Evolutionary conservation across 805 yeast genomes (phyloP), one percentile per base, ranked within the genome.

Genomic region (Hanseniaspora vineae): DNA sequence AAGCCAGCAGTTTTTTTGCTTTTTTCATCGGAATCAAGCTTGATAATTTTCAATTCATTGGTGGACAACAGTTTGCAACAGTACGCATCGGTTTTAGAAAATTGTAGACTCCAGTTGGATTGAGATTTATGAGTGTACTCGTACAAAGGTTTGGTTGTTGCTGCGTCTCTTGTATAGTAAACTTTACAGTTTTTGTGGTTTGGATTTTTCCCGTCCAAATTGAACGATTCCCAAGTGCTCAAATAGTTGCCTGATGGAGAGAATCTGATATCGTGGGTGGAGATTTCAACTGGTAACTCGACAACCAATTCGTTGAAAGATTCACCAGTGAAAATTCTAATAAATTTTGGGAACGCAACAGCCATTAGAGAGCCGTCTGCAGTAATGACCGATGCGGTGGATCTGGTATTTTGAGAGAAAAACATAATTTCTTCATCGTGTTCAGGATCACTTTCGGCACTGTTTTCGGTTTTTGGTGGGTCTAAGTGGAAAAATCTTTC

Each of bases 191-290:
- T 92, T 52, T 86, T 78, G 51, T 71, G 75, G 8, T 45, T 45
- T 74, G 79, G 84, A 58, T 81, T 77, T 44, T 94, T 89, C 46
- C 78, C 70, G 55, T 76, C 79, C 56, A 77, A 70, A 56, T 81
- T 67, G 3, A 97, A 95, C 59, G 87, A 85, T 55, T 87, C 87
- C 96, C 97, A 92, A 37, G 95, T 78, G 53, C 85, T 77, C 52
- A 92, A 65, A 59, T 72, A 89, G 43, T 78, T 77, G 14, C 96
- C 97, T 44, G 76, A 71, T 10, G 97, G 95, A n/a, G 96, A 85
- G 63, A 92, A 88, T 51, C 78, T 77, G 56, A 92, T 61, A 60
- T 92, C 97, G 58, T 81, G 79, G 15, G 81, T 84, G 2, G 50
- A 52, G 87, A 95, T 32, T 69, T 60, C 44, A 80, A 66, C 35